These are phyloP conservation scores for Rhynchospora pubera DNA, from an alignment of 176 grass and related monocot genomes.

Conservation along the genomic window DNA sequence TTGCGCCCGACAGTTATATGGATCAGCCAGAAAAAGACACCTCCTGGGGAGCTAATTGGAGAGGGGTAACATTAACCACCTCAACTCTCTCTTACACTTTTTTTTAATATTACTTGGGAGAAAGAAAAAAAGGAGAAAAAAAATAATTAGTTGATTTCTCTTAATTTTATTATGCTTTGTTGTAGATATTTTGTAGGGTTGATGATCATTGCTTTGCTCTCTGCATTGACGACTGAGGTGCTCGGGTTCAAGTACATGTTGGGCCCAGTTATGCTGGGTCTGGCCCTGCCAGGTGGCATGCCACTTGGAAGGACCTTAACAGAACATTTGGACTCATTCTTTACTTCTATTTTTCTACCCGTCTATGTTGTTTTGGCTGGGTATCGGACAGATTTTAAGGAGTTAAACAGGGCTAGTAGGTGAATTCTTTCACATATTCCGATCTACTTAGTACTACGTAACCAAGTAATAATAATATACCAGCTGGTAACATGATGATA, in stretches of 20 bases:
- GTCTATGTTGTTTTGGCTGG: slow-evolving; percentile 58
- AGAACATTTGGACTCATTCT: slow-evolving; percentile 66
- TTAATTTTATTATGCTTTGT: not conserved
- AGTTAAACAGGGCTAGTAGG: slow-evolving; percentile 24
- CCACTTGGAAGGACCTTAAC: slow-evolving; percentile 66
- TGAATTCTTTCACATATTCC: not conserved
- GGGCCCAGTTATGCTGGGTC: slow-evolving; percentile 56
- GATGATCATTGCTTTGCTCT: slow-evolving; percentile 39
- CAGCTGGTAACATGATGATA: not conserved
- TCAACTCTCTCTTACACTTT: not conserved
- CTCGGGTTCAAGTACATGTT: slow-evolving; percentile 64
- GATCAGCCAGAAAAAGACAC: not conserved
- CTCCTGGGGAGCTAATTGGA: not conserved
- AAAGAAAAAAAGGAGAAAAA: not conserved
- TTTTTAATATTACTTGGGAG: not conserved
- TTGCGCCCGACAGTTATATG: not conserved
- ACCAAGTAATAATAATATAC: not conserved
- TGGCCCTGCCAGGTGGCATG: slow-evolving; percentile 64
- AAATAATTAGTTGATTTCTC: not conserved
- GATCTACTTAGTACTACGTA: too few relatives aligned
- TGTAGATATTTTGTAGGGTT: slow-evolving; percentile 42
- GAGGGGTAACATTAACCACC: not conserved
- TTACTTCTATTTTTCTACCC: slow-evolving; percentile 57
- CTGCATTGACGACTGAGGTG: slow-evolving; percentile 46
- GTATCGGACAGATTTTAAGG: slow-evolving; percentile 52